Evolutionary conservation across 805 yeast genomes (phyloP).

Genomic region (Candida loeiensis): DNA sequence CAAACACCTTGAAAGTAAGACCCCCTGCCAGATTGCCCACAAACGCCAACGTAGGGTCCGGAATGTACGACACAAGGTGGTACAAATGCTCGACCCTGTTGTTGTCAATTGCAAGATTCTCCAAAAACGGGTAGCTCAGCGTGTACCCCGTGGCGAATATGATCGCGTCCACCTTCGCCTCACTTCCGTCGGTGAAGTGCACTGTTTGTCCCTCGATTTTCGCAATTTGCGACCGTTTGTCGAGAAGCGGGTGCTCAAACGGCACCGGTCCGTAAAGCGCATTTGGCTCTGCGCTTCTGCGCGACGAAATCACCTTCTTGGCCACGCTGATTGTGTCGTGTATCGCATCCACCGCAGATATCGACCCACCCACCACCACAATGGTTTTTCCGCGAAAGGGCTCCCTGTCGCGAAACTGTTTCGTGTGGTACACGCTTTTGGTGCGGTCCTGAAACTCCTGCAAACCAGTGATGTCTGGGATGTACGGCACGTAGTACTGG

Average conservation of each 20-base stretch:
- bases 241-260: constrained; percentile 11
- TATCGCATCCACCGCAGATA: constrained; percentile 16
- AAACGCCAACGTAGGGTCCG: constrained; percentile 31
- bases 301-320: constrained; percentile 16
- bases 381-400: constrained; percentile 16
- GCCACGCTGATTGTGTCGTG: constrained; percentile 20
- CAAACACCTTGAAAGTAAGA: constrained; percentile 38
- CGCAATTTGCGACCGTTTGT: constrained; percentile 9
- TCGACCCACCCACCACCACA: constrained; percentile 19
- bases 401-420: constrained; percentile 17
- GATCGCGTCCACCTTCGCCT: constrained; percentile 16
- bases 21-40: constrained; percentile 39
- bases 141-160: constrained; percentile 25
- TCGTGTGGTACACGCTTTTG: constrained; percentile 18
- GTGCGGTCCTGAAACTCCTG: constrained; percentile 13
- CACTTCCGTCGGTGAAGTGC: constrained; percentile 19
- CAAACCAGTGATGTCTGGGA: constrained; percentile 20
- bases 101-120: constrained; percentile 21
- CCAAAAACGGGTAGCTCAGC: constrained; percentile 21
- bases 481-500: constrained; percentile 20
- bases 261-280: constrained; percentile 10
- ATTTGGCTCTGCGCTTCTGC: constrained; percentile 12
- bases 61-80: constrained; percentile 30
- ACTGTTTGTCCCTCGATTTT: constrained; percentile 14
- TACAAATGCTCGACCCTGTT: constrained; percentile 28